Evolutionary conservation across 225 moss, liverwort and hornwort species (phyloP), one percentile per base, ranked within the genome.

Genomic region (Bryum argenteum): DNA sequence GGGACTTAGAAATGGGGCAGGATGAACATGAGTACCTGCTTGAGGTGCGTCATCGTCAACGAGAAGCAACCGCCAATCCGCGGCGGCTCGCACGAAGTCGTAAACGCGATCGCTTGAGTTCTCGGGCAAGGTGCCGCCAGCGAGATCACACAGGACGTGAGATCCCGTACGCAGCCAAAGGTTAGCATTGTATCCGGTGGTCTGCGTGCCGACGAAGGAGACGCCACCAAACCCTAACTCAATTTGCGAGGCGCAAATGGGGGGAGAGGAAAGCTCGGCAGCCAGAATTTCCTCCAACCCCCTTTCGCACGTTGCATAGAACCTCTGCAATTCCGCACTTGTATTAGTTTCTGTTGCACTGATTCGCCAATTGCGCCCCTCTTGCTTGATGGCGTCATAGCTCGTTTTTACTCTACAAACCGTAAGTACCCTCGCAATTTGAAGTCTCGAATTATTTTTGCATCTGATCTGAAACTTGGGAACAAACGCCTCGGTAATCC

Each of bases 81-180:
- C 85, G 65, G 93, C 89, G 64, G 66, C 72, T 66, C 91, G 70
- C 1, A 96, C 87, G 63, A 96, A 93, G 28, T 91, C 87, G 58
- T 87, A 89, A 23, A 93, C 85, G 8, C 64, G 51, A 11, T 73
- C 74, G 13, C 39, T n/a, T 18, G 48, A 6, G 48, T 44, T 52
- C 61, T 76, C 52, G 8, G 80, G 74, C 75, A 93, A 54, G 2
- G 68, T 71, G 8, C 81, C 87, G 11, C 85, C 77, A 9, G 91
- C 82, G 16, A 96, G 88, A 76, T 96, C 89, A 23, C 89, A 73
- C 62, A 96, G 74, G 54, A 96, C 91, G 9, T 89, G 83, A 42
- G 82, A 89, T 26, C 77, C 93, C 4, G 88, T 89, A 44, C 93
- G 81, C 24, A 93, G 65, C 91, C 93, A 96, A 3, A 96, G 83